These are phyloP conservation scores for Elsinoe perseae DNA, from an alignment of 2,329 filamentous ascomycete species.

Conservation along the genomic window DNA sequence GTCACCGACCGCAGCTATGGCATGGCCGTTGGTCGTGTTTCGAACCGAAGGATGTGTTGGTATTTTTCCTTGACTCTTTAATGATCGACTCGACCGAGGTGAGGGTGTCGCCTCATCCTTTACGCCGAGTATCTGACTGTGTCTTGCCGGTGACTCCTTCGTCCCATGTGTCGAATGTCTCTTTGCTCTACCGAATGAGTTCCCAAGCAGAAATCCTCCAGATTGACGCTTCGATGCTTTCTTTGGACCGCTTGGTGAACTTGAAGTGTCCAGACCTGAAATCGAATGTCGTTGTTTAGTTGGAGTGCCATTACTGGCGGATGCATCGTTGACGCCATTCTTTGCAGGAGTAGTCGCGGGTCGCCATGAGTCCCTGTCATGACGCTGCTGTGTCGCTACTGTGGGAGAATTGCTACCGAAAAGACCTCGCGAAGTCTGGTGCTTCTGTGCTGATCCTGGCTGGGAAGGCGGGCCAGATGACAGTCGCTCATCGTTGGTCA, in stretches of 20 bases:
- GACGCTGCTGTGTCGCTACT: not conserved
- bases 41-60: not conserved
- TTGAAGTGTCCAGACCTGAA: not conserved
- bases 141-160: not conserved
- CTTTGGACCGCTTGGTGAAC: not conserved
- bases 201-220: constrained; percentile 11
- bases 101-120: not conserved
- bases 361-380: not conserved
- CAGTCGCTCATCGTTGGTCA: constrained; percentile 14
- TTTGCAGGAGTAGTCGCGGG: not conserved
- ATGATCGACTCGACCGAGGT: constrained; percentile 2
- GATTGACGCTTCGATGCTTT: constrained; percentile 7
- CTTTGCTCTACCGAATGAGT: constrained; percentile 4
- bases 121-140: not conserved
- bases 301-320: not conserved
- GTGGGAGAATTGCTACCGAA: not conserved
- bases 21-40: not conserved
- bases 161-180: not conserved
- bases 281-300: not conserved
- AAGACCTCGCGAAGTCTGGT: not conserved
- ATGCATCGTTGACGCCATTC: not conserved
- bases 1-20: not conserved
- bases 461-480: not conserved
- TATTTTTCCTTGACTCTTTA: constrained; percentile 11
- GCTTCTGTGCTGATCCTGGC: not conserved